phyloP scores from a whole-genome alignment of 2,329 filamentous ascomycete genomes.

The Penicillium janthinellum region DNA sequence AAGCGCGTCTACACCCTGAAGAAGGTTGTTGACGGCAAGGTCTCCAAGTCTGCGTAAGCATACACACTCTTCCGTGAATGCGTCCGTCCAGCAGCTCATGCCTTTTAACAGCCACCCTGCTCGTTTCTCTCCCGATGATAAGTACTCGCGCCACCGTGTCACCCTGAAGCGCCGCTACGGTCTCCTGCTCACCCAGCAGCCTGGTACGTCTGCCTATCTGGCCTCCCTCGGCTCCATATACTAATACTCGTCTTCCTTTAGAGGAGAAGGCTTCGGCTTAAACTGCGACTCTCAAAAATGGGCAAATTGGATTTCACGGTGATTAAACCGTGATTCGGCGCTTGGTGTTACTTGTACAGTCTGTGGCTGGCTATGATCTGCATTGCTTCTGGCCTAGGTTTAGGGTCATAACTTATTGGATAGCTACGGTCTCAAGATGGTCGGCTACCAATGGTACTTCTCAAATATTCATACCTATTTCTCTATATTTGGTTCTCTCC shows the following conservation, averaged over 20 bases:
- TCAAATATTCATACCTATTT: slow-evolving; percentile 14
- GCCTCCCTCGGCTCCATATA: neutral
- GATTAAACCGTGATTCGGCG: slow-evolving; percentile 36
- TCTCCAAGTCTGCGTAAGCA: slow-evolving; percentile 78
- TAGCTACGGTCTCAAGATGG: slow-evolving; percentile 12
- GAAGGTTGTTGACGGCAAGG: slow-evolving; percentile 72
- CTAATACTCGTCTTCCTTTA: slow-evolving; percentile 21
- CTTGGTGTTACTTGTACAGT: slow-evolving; percentile 42
- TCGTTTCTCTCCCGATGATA: slow-evolving; percentile 96
- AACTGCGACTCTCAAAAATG: slow-evolving; percentile 21
- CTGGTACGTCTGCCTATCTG: slow-evolving; percentile 40
- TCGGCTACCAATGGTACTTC: slow-evolving; percentile 16
- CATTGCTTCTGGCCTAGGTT: slow-evolving; percentile 25
- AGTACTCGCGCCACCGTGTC: slow-evolving; percentile 92
- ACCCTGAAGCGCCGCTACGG: slow-evolving; percentile 93
- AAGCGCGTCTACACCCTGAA: slow-evolving; percentile 94
- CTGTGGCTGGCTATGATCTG: slow-evolving; percentile 30
- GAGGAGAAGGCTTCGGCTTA: slow-evolving; percentile 38
- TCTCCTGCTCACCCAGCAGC: slow-evolving; percentile 79
- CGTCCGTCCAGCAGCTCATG: neutral
- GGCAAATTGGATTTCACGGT: slow-evolving; percentile 31
- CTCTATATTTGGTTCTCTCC: slow-evolving; percentile 17
- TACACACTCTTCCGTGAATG: neutral
- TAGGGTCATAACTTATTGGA: slow-evolving; percentile 13
- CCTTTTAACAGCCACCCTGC: slow-evolving; percentile 67